Percentiles rank a stretch among this genome's conserved stretches.
These are phyloP conservation scores for Lactifluus piperatus DNA, from an alignment of 768 basidiomycete species.

Conservation along the genomic window DNA sequence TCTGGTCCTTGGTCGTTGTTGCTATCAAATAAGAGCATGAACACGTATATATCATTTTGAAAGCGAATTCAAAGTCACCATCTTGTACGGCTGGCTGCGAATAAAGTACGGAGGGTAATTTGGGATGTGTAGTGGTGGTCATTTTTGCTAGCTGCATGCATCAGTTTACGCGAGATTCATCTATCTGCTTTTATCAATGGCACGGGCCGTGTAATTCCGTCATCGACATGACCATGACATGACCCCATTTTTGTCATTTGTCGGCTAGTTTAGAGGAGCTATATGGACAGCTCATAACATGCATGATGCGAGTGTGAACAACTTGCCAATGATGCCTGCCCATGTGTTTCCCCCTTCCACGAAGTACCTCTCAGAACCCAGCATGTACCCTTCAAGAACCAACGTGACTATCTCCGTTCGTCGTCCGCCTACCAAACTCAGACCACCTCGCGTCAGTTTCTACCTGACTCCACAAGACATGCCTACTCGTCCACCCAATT, in stretches of 20 bases:
- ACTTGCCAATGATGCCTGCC: neutral
- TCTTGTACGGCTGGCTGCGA: slow-evolving; percentile 20
- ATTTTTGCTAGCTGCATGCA: neutral
- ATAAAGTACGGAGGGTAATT: slow-evolving; percentile 21
- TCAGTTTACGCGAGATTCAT: too few relatives aligned
- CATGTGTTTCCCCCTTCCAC: neutral
- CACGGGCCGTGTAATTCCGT: neutral
- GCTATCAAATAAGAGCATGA: neutral
- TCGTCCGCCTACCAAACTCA: neutral
- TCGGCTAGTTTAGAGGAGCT: too few relatives aligned
- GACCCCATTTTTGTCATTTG: too few relatives aligned
- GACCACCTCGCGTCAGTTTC: neutral
- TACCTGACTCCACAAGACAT: neutral
- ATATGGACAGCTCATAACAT: too few relatives aligned
- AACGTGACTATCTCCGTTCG: neutral
- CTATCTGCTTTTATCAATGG: too few relatives aligned
- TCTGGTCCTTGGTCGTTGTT: slow-evolving; percentile 49
- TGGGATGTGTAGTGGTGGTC: slow-evolving; percentile 10
- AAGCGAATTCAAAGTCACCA: neutral
- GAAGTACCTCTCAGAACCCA: neutral
- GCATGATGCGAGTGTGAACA: neutral
- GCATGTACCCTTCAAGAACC: slow-evolving; percentile 8
- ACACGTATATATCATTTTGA: neutral
- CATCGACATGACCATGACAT: neutral
- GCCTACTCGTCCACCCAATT: slow-evolving; percentile 11